phyloP scores from a whole-genome alignment of 331 rosid genomes.

The Pyrus hybrid region DNA sequence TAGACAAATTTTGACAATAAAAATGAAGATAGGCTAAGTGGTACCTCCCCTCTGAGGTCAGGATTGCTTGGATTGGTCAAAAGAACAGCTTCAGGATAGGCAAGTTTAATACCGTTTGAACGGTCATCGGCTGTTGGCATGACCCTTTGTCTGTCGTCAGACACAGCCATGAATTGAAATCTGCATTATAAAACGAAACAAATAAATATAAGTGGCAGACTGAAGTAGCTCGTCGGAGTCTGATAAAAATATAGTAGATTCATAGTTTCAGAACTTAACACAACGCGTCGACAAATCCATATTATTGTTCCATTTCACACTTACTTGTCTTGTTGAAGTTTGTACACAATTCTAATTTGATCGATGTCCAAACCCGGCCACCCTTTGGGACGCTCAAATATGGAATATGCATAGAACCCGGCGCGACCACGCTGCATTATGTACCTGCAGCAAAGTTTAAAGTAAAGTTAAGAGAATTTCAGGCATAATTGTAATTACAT shows the following conservation, averaged over 20 bases:
- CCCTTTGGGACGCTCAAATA: conserved; percentile 46
- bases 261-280: too few relatives aligned
- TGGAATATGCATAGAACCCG: conserved; percentile 56
- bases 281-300: too few relatives aligned
- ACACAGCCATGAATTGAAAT: conserved; percentile 59
- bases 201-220: too few relatives aligned
- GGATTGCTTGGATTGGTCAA: conserved; percentile 32
- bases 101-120: conserved; percentile 20
- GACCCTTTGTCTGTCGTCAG: conserved; percentile 43
- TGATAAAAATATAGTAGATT: not conserved
- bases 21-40: not conserved
- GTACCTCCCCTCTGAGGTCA: conserved; percentile 57
- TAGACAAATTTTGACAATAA: not conserved
- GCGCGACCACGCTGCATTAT: conserved; percentile 46
- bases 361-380: conserved; percentile 37
- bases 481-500: not conserved
- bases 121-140: conserved; percentile 60
- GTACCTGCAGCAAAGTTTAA: conserved; percentile 33
- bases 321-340: conserved; percentile 39
- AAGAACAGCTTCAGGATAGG: conserved; percentile 67
- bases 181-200: conserved; percentile 14
- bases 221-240: not conserved
- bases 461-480: not conserved
- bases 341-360: conserved; percentile 59
- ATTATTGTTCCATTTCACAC: not conserved